Percentiles rank a stretch among this genome's conserved stretches.
phyloP scores from a whole-genome alignment of 306 rosid genomes.

The Oxytropis ochrocephala region DNA sequence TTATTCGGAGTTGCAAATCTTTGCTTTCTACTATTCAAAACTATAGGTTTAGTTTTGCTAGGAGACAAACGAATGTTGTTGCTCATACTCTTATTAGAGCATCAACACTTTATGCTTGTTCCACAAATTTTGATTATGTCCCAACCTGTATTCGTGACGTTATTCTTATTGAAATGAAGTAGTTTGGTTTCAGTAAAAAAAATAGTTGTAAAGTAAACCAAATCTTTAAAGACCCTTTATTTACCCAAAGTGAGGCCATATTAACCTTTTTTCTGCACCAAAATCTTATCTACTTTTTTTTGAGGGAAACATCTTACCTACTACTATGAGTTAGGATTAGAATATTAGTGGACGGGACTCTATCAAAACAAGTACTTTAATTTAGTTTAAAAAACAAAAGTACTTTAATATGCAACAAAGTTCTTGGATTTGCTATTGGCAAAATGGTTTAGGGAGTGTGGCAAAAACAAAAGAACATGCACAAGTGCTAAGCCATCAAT shows the following conservation, averaged over 20 bases:
- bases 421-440: neutral
- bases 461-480: neutral
- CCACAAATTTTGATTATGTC: too few relatives aligned
- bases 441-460: neutral
- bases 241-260: constrained; percentile 6
- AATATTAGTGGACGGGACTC: neutral
- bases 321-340: neutral
- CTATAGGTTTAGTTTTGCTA: too few relatives aligned
- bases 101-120: too few relatives aligned
- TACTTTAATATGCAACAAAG: constrained; percentile 2
- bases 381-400: neutral
- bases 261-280: neutral
- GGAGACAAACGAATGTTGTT: too few relatives aligned
- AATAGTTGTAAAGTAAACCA: neutral
- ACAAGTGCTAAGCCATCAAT: neutral
- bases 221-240: neutral
- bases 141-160: too few relatives aligned
- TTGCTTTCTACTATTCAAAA: too few relatives aligned
- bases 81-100: too few relatives aligned
- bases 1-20: too few relatives aligned
- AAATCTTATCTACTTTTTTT: neutral
- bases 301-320: neutral
- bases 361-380: neutral
- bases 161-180: too few relatives aligned
- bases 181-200: too few relatives aligned